Evolutionary conservation across 2,329 filamentous ascomycete species (phyloP), one percentile per base, ranked within the genome.

Genomic region (Aureobasidium sp.): DNA sequence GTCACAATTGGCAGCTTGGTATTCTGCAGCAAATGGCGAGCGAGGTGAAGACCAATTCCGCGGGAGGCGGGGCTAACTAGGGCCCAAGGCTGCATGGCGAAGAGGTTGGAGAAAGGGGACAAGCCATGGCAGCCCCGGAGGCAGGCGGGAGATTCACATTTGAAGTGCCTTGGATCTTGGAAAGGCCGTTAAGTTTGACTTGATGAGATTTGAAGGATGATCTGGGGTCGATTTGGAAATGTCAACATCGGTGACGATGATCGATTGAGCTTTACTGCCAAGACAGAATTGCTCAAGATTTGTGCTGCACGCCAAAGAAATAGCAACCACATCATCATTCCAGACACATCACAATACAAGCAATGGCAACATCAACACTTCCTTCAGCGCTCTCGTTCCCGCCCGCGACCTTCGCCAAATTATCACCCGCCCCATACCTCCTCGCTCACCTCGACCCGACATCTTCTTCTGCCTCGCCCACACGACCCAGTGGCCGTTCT

Each of bases 401-500:
- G 64, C 74, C 88, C 70, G 78, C 88, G 67, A 87, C 90, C 68
- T 96, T 96, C 75, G 90, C 91, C 62, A 92, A 92, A 70, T 86
- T 97, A 71, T 91, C 91, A 39, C 92, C 94, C 5, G 87, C 91
- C 67, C 88, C 91, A 9, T 97, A 90, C 77, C 86, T 97, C 64
- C 88, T 95, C 71, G 90, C 91, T 58, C 94, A 95, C 75, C 88
- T 97, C 68, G 83, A 88, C 65, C 82, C 87, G 68, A 77, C 55
- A 64, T 78, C 30, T 77, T 78, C 66, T 73, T 76, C 59, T 75
- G 78, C 70, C 61, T 77, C 82, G 57, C 81, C 88, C 2, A 79
- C 84, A 48, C 89, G 94, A 69, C 90, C 91, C 71, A 97, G 95
- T 74, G 90, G 90, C 65, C 90, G 94, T 66, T 75, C 80, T 2